Evolutionary conservation across 75 land plant genomes (phyloP).

Genomic region (Pinus albicaulis): DNA sequence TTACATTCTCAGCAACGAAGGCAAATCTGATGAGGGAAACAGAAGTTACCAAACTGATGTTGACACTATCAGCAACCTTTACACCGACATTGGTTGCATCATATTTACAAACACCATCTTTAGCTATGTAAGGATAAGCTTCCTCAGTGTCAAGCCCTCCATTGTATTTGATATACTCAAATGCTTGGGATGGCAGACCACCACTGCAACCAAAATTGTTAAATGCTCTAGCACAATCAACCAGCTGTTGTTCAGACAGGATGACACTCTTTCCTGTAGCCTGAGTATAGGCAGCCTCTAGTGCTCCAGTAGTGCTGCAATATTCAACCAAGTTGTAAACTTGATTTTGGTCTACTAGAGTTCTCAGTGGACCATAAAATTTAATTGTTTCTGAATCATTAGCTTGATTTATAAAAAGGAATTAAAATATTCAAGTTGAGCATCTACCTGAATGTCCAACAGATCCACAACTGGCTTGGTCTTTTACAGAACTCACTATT

Average conservation of each 20-base stretch:
- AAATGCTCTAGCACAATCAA: slow-evolving; percentile 86
- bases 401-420: background rate
- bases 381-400: background rate
- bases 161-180: slow-evolving; percentile 91
- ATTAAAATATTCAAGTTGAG: background rate
- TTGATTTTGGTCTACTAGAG: background rate
- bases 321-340: background rate
- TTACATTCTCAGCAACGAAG: no score
- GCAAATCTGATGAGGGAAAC: background rate
- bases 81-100: slow-evolving; percentile 69
- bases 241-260: slow-evolving; percentile 96
- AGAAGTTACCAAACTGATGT: slow-evolving; percentile 75
- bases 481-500: slow-evolving; percentile 87
- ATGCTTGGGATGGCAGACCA: slow-evolving; percentile 98
- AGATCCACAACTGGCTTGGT: slow-evolving; percentile 95
- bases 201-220: slow-evolving; percentile 97
- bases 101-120: slow-evolving; percentile 74
- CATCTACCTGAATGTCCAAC: slow-evolving; percentile 97
- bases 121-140: slow-evolving; percentile 83
- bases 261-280: slow-evolving; percentile 80
- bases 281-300: slow-evolving; percentile 95
- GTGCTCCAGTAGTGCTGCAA: slow-evolving; percentile 89
- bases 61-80: slow-evolving; percentile 81
- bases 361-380: background rate
- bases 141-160: slow-evolving; percentile 98